These are phyloP conservation scores for Naganishia sp. DNA, from an alignment of 1,284 basidiomycete species.

Conservation along the genomic window DNA sequence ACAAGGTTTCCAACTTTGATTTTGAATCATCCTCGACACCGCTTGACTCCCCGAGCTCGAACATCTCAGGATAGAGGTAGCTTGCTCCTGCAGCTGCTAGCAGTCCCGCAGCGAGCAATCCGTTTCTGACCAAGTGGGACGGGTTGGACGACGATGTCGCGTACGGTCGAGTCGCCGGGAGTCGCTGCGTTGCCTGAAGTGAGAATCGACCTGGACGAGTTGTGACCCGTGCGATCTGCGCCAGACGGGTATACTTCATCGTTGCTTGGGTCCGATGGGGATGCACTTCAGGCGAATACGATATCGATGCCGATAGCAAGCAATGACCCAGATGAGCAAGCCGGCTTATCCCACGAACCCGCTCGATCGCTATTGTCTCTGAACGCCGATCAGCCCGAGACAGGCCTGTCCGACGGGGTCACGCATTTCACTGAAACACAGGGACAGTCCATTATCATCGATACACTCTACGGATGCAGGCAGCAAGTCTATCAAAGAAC, in stretches of 20 bases:
- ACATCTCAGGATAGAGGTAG: slow-evolving; percentile 30
- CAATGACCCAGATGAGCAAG: neutral
- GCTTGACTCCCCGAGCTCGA: neutral
- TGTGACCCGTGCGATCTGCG: slow-evolving; percentile 3
- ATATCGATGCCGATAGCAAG: too few relatives aligned
- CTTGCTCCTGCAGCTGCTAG: slow-evolving; percentile 30
- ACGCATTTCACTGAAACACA: neutral
- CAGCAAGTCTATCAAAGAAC: neutral
- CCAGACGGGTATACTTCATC: slow-evolving; percentile 20
- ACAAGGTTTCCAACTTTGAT: slow-evolving; percentile 25
- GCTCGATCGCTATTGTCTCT: neutral
- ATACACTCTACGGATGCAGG: slow-evolving; percentile 2
- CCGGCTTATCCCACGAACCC: neutral
- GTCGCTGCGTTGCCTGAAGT: neutral
- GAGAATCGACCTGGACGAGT: slow-evolving; percentile 4
- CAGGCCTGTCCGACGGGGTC: neutral
- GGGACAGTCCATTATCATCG: neutral
- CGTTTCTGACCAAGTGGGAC: slow-evolving; percentile 28
- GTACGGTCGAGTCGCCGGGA: slow-evolving; percentile 17
- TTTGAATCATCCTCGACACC: slow-evolving; percentile 1
- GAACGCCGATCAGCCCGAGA: neutral
- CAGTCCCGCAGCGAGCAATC: slow-evolving; percentile 25
- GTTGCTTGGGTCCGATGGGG: neutral
- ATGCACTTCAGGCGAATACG: too few relatives aligned
- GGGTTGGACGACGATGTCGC: neutral